A percentile compares a stretch with the other conserved stretches of the same genome.
phyloP scores from a whole-genome alignment of 2,329 filamentous ascomycete genomes.

The Paraphaeosphaeria sporulosa region DNA sequence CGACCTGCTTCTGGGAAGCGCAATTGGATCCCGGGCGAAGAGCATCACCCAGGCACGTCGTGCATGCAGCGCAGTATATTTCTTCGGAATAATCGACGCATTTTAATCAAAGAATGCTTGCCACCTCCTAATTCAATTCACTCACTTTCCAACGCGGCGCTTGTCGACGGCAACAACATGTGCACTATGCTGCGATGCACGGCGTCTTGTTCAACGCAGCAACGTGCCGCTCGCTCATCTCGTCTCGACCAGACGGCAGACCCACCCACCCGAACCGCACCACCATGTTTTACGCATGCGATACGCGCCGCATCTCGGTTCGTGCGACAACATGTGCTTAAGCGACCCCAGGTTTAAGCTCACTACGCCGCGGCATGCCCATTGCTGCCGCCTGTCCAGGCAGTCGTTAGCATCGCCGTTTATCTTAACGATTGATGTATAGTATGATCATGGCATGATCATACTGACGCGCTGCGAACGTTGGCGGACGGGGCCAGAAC shows the following conservation, averaged over 20 bases:
- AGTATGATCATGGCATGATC: too few species aligned
- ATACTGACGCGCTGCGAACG: neutral
- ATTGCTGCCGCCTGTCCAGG: neutral
- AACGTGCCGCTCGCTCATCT: neutral
- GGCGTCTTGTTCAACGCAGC: too few species aligned
- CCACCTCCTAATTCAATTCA: neutral
- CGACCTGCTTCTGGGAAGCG: neutral
- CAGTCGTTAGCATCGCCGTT: neutral
- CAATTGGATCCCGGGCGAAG: neutral
- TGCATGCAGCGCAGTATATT: neutral
- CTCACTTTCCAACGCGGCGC: neutral
- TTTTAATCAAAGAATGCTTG: neutral
- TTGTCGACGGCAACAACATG: neutral
- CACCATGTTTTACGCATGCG: too few species aligned
- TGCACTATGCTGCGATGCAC: too few species aligned
- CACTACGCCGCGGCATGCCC: neutral
- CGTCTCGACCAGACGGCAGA: too few species aligned
- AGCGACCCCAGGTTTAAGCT: neutral
- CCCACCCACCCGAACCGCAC: conserved; percentile 1
- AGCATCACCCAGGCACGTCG: neutral
- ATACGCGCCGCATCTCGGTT: conserved; percentile 7
- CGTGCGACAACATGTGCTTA: neutral
- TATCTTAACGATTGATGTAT: too few species aligned
- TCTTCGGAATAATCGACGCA: neutral
- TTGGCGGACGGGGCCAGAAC: neutral